Evolutionary conservation across 371 early-diverging fungal species (phyloP).

Genomic region (Mucor mucedo): DNA sequence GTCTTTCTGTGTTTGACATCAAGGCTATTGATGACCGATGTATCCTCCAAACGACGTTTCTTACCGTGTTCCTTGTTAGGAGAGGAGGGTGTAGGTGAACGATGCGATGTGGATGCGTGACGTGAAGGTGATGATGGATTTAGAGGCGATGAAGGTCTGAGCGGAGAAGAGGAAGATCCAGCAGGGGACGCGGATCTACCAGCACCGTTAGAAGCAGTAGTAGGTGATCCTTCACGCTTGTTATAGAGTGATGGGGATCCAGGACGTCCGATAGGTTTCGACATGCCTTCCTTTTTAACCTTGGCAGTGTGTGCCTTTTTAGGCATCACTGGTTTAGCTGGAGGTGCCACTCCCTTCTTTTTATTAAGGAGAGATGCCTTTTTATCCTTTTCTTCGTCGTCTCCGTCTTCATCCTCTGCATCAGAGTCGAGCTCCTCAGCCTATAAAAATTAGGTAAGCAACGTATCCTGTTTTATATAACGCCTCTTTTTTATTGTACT

Average conservation of each 20-base stretch:
- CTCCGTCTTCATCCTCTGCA: slow-evolving; percentile 54
- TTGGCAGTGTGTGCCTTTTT: slow-evolving; percentile 48
- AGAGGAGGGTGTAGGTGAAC: slow-evolving; percentile 18
- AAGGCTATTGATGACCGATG: background rate
- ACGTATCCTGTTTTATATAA: no score
- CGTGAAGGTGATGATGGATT: slow-evolving; percentile 11
- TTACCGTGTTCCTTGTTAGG: slow-evolving; percentile 22
- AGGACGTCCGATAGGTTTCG: slow-evolving; percentile 50
- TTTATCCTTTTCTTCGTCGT: slow-evolving; percentile 35
- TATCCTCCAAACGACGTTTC: slow-evolving; percentile 42
- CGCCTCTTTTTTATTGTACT: slow-evolving; percentile 21
- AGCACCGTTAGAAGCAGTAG: background rate
- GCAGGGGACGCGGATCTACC: slow-evolving; percentile 6
- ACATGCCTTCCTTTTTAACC: slow-evolving; percentile 57
- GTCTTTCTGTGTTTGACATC: slow-evolving; percentile 20
- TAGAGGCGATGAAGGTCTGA: slow-evolving; percentile 8
- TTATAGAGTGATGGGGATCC: slow-evolving; percentile 50
- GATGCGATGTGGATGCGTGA: slow-evolving; percentile 15
- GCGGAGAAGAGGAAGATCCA: slow-evolving; percentile 8
- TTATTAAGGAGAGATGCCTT: slow-evolving; percentile 28
- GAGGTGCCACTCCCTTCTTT: slow-evolving; percentile 41
- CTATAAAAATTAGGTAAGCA: slow-evolving; percentile 22
- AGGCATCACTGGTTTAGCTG: slow-evolving; percentile 36
- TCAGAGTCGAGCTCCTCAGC: slow-evolving; percentile 59
- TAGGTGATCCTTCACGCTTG: slow-evolving; percentile 17